Base-by-base conservation (phyloP, 805 yeast species). In the Candida schatavii region DNA sequence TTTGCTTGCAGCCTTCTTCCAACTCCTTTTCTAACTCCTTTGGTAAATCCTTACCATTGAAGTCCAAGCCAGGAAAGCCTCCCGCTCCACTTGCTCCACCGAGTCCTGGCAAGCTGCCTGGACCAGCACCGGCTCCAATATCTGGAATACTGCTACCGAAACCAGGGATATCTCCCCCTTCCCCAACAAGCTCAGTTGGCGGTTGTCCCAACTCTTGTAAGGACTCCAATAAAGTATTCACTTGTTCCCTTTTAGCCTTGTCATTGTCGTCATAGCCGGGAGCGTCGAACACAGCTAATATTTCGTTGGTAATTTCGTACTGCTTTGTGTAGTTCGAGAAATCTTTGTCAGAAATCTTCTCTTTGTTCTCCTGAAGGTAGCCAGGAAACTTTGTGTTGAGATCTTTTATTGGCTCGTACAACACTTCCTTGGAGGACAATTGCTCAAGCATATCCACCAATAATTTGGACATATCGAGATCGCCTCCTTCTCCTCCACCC, bases 341-440 rank as follows among this genome's bases (percentile, higher is more conserved):
- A 39, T 85, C 83, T 4, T 67, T 78, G 2, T 59, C 66, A 5
- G 70, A 42, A 20, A 80, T 57, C 28, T 55, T 51, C 6, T 68
- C 73, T 39, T 68, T 67, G 47, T 85, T 74, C 37, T 75, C 77
- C 35, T 66, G 62, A 46, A 91, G 70, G 83, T 87, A 91, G 21
- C 61, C 74, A 2, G 88, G 86, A 58, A 81, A 88, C 56, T 86
- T 87, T 10, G 69, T 64, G 48, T 82, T 78, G 58, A 90, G 72
- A 46, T 88, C 96, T 54, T 83, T 85, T 64, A 91, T 74, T 2
- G 98, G 97, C 51, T 85, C 95, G 56, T 87, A 90, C 29, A 91
- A 71, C 17, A 90, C 85, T 43, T 83, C 90, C 56, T 89, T 91
- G 4, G 93, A 80, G 5, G 93, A 78, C 59, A 91, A 74, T 57